Base-by-base conservation (phyloP, 2,329 filamentous ascomycete genomes). In the Sporothrix luriei region DNA sequence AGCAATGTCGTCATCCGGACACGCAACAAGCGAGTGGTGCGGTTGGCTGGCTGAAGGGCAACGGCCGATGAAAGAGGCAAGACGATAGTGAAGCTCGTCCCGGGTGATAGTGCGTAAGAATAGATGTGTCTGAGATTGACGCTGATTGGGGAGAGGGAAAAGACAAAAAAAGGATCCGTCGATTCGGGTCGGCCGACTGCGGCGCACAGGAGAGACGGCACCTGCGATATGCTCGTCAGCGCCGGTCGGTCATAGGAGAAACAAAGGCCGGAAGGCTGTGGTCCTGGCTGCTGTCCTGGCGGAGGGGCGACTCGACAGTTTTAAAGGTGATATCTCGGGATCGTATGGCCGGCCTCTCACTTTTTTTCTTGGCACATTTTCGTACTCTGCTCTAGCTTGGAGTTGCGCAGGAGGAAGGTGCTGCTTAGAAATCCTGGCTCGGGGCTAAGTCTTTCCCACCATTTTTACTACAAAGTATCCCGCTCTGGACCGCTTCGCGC, bases 1-100 rank as follows among this genome's bases (percentile, higher is more conserved):
- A 71, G 33, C 38, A 48, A 72, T 73, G 70, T 73, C 74, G 74
- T 73, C 74, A 75, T 73, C 55, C 21, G 66, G 65, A 70, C 69
- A 74, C 73, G 73, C 72, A 74, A 74, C 72, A 14, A 16, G 9
- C 24, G 11, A 16, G 33, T 38, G 38, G n/a, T 66, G 52, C 69
- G 26, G 69, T 68, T 71, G 69, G 59, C 26, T 48, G 46, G 57
- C 33, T 57, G 19, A 24, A n/a, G 29, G 21, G 55, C 55, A 13
- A 24, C 33, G 19, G 26, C n/a, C 38, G 9, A 38, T 10, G 24
- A 65, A 33, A 33, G 33, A 33, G 33, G 33, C 33, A n/a, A 48
- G 1, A 51, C 46, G 43, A 33, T 16, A 29, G 3, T 19, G 26
- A 65, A 46, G 61, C 33, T 65, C 43, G 61, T 33, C 61, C 43